These are phyloP conservation scores for Metroxylon sagu DNA, from an alignment of 176 grass and related monocot genomes.

Conservation along the genomic window DNA sequence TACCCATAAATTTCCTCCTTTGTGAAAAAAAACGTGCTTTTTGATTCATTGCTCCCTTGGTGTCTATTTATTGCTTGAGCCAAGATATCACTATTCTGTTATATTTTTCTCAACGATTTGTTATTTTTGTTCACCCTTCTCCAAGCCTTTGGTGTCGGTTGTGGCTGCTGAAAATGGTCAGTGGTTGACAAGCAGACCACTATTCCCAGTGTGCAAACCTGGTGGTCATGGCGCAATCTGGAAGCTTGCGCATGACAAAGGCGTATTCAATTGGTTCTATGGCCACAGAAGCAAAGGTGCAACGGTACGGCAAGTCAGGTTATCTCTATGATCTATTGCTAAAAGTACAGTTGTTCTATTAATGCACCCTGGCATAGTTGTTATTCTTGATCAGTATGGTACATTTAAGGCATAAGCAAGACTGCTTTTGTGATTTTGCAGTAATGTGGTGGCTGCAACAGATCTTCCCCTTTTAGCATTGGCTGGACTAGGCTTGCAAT, in stretches of 20 bases:
- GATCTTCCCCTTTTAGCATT: constrained; percentile 92
- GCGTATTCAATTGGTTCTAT: constrained; percentile 81
- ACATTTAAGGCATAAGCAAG: no score
- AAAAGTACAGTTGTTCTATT: neutral
- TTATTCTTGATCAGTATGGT: no score
- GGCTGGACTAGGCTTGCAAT: constrained; percentile 68
- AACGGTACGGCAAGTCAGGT: constrained; percentile 98
- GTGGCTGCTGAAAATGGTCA: constrained; percentile 73
- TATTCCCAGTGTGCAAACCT: constrained; percentile 82
- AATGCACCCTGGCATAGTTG: neutral
- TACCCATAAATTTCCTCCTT: neutral
- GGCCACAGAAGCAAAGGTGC: constrained; percentile 74
- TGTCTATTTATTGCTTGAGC: no score
- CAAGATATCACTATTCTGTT: no score
- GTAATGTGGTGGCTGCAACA: constrained; percentile 97
- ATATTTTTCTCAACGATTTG: constrained; percentile 2
- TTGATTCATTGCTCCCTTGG: no score
- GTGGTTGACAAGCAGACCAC: constrained; percentile 60
- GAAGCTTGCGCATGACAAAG: constrained; percentile 87
- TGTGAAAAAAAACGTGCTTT: neutral
- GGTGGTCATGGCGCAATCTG: constrained; percentile 95
- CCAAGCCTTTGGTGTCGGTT: constrained; percentile 91
- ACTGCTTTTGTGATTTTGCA: constrained; percentile 35
- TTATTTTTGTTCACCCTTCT: neutral
- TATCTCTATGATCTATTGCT: constrained; percentile 6